Base-by-base conservation (phyloP, 495 filamentous ascomycete genomes). In the Hypoxylon cercidicola region DNA sequence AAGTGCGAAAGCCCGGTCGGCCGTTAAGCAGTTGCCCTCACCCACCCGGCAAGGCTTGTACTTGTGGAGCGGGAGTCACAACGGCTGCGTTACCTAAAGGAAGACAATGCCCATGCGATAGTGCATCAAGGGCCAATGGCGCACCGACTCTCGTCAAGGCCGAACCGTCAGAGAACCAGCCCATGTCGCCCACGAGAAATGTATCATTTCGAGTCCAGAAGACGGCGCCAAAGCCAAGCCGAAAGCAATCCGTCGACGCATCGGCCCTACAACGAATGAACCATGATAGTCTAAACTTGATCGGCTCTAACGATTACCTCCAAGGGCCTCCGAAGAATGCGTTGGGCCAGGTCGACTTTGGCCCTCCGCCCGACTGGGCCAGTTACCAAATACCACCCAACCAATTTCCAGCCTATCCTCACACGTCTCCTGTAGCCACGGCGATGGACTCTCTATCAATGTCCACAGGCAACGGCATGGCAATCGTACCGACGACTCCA, bases 21-120 rank as follows among this genome's bases (percentile, higher is more conserved):
- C 92, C 92, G 15, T 77, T 93, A 16, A 88, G 88, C 51, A 86
- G 85, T 54, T 96, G 92, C 67, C 89, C 90, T 45, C 92, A 93
- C 73, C 84, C 87, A 2, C 84, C 84, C 50, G 85, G 84, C 4
- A 81, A 81, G 16, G 56, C 73, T 18, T 86, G 84, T 60, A 73
- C 69, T 13, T 85, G 83, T 55, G 76, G 78, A 10, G 55, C 59
- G 21, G 78, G 73, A 39, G 71, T 86, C 12, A 84, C 25, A 28
- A 28, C 79, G 46, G 81, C 81, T 19, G 84, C 83, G 11, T 82
- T 86, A 47, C 83, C 84, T 1, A 75, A 78, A 57, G 80, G 78
- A 60, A 78, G 79, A 25, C 74, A 78, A 40, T 86, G 82, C 48
- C 70, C 60, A n/a, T 85, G 84, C 55, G 48, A 46, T 41, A 62